These are phyloP conservation scores for Pichia norvegensis DNA, from an alignment of 1,139 yeast genomes.

Conservation along the genomic window DNA sequence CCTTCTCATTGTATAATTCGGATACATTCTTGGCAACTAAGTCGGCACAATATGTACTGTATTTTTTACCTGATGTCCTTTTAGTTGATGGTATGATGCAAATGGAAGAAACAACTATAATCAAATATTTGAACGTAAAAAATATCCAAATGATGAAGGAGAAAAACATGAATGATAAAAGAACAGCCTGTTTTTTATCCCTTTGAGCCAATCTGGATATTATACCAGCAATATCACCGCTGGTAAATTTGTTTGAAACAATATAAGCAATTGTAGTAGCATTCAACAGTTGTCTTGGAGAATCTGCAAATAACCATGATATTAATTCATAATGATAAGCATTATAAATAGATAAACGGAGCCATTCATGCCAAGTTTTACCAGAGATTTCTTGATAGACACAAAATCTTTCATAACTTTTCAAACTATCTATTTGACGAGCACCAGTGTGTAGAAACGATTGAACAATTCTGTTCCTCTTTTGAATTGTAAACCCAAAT, in stretches of 20 bases:
- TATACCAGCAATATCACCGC: constrained; percentile 39
- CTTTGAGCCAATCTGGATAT: constrained; percentile 51
- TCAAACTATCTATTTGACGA: constrained; percentile 47
- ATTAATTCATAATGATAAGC: constrained; percentile 45
- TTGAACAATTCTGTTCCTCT: constrained; percentile 59
- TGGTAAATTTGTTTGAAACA: constrained; percentile 35
- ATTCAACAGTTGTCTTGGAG: constrained; percentile 85
- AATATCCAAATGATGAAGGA: constrained; percentile 71
- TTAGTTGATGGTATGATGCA: constrained; percentile 17
- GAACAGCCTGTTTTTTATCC: constrained; percentile 58
- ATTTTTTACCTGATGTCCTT: constrained; percentile 8
- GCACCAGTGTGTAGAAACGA: constrained; percentile 66
- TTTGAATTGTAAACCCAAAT: constrained; percentile 51
- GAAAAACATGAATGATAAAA: constrained; percentile 66
- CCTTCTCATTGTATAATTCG: constrained; percentile 21
- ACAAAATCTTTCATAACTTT: constrained; percentile 60
- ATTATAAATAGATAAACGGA: constrained; percentile 54
- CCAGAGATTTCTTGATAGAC: constrained; percentile 61
- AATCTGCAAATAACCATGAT: constrained; percentile 66
- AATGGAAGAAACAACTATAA: constrained; percentile 18
- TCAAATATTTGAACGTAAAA: constrained; percentile 51
- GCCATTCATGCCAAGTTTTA: constrained; percentile 59
- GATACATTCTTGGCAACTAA: constrained; percentile 24
- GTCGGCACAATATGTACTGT: constrained; percentile 18
- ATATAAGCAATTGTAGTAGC: constrained; percentile 54